Conservation (phyloP, 805 yeast genomes). For the Suhomyces xylopsoci region DNA sequence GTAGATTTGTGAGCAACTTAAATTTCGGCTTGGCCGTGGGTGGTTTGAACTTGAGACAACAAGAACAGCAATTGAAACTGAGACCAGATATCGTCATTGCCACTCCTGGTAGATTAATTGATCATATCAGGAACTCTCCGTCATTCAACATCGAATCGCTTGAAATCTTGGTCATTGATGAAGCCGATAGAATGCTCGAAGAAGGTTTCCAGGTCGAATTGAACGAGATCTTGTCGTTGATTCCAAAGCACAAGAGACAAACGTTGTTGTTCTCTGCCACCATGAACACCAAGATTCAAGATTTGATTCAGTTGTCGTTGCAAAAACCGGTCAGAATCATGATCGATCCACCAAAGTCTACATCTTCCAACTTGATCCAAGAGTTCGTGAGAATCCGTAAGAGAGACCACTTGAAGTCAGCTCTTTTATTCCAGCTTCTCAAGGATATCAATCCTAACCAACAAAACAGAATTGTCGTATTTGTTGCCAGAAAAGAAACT, state of each 20-base stretch:
- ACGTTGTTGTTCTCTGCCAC: constrained; percentile 95
- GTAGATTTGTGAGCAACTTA: constrained; percentile 69
- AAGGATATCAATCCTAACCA: constrained; percentile 61
- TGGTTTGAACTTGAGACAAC: constrained; percentile 92
- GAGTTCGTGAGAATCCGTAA: constrained; percentile 94
- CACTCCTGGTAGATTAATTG: constrained; percentile 98
- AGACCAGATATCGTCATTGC: constrained; percentile 97
- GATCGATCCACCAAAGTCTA: constrained; percentile 95
- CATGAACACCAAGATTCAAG: constrained; percentile 91
- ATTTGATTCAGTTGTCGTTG: constrained; percentile 80
- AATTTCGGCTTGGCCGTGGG: constrained; percentile 97
- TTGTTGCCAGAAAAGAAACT: constrained; percentile 85
- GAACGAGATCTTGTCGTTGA: constrained; percentile 79
- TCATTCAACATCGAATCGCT: constrained; percentile 87
- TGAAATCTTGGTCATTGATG: constrained; percentile 91
- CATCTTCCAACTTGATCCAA: constrained; percentile 85
- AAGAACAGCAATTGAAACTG: constrained; percentile 87
- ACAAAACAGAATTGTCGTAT: constrained; percentile 77
- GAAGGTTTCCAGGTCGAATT: constrained; percentile 97
- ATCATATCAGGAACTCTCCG: constrained; percentile 93
- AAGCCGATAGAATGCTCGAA: constrained; percentile 98
- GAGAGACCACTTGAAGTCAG: constrained; percentile 80
- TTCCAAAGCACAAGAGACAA: constrained; percentile 86
- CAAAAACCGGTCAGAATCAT: constrained; percentile 89
- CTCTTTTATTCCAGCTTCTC: constrained; percentile 70